Percentiles rank a stretch among this genome's conserved stretches.
Conservation (phyloP, 345 rosid genomes). For the Eutrema heterophyllum region DNA sequence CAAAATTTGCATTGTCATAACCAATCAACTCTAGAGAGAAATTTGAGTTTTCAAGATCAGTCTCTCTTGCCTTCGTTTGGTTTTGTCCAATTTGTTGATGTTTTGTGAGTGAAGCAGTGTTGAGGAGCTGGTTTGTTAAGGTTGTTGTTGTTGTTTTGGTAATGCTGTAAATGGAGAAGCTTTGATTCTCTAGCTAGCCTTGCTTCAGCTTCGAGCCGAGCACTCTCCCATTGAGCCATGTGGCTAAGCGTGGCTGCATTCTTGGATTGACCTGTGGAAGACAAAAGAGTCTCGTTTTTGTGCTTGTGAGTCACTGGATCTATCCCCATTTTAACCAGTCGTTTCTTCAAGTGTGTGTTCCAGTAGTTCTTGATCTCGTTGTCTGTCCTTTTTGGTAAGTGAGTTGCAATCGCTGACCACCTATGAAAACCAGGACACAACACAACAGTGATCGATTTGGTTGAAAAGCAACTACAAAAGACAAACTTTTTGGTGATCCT, state of each 20-base stretch:
- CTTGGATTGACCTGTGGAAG: conserved; percentile 55
- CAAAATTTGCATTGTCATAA: not conserved
- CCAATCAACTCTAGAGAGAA: not conserved
- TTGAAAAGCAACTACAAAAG: not conserved
- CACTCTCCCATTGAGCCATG: conserved; percentile 59
- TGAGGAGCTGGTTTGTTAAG: conserved; percentile 19
- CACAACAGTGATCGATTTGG: conserved; percentile 18
- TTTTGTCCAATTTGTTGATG: conserved; percentile 34
- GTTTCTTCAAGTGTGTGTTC: conserved; percentile 79
- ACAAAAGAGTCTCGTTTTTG: conserved; percentile 42
- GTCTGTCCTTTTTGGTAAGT: conserved; percentile 67
- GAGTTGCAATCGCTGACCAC: conserved; percentile 87
- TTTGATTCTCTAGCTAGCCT: conserved; percentile 44
- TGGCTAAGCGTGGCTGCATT: conserved; percentile 47
- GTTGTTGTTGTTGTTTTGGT: not conserved
- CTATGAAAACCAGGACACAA: conserved; percentile 20
- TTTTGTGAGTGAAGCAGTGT: conserved; percentile 7
- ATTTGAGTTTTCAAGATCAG: not conserved
- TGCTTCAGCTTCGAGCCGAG: conserved; percentile 54
- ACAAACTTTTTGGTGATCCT: not conserved
- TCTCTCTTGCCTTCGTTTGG: conserved; percentile 29
- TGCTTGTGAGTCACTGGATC: conserved; percentile 38
- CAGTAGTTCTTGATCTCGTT: conserved; percentile 80
- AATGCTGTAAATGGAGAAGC: conserved; percentile 33
- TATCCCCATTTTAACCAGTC: conserved; percentile 64